A percentile compares a stretch with the other conserved stretches of the same genome.
Conservation (phyloP, 1,284 basidiomycete genomes). For the Erythrobasidium hasegawianum region DNA sequence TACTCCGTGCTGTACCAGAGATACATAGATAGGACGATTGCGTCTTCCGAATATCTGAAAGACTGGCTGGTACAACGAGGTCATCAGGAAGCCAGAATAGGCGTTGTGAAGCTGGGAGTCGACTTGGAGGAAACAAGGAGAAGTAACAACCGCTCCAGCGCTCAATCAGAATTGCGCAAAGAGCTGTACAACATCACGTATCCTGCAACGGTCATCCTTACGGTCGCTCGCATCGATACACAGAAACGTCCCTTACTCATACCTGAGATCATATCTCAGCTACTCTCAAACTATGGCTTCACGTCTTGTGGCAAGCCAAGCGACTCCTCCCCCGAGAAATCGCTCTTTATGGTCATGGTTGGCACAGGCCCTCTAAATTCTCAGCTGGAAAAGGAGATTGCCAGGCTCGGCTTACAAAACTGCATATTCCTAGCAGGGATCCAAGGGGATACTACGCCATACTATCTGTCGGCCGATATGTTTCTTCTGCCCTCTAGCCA, state of each 20-base stretch:
- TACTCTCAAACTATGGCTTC: neutral
- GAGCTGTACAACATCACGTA: too few species aligned
- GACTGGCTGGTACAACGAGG: constrained; percentile 38
- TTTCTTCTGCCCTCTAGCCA: constrained; percentile 40
- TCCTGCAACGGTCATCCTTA: constrained; percentile 4
- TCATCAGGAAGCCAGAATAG: constrained; percentile 36
- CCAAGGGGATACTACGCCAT: neutral
- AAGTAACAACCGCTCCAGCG: too few species aligned
- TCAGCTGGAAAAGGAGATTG: neutral
- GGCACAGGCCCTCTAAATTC: constrained; percentile 35
- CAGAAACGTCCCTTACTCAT: constrained; percentile 39
- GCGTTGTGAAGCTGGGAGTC: constrained; percentile 44
- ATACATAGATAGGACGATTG: constrained; percentile 41
- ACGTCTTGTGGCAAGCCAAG: neutral
- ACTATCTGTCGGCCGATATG: constrained; percentile 29
- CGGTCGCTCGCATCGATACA: constrained; percentile 40
- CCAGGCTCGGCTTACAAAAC: constrained; percentile 18
- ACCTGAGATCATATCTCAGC: constrained; percentile 32
- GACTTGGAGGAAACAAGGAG: constrained; percentile 22
- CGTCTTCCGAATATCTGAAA: constrained; percentile 40
- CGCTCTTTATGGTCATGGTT: constrained; percentile 38
- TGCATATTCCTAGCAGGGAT: constrained; percentile 31
- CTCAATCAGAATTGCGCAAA: too few species aligned
- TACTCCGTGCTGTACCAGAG: constrained; percentile 40
- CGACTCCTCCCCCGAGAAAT: neutral